Base-by-base conservation (phyloP, 169 alveolate species). In the Cryptosporidium parvum region DNA sequence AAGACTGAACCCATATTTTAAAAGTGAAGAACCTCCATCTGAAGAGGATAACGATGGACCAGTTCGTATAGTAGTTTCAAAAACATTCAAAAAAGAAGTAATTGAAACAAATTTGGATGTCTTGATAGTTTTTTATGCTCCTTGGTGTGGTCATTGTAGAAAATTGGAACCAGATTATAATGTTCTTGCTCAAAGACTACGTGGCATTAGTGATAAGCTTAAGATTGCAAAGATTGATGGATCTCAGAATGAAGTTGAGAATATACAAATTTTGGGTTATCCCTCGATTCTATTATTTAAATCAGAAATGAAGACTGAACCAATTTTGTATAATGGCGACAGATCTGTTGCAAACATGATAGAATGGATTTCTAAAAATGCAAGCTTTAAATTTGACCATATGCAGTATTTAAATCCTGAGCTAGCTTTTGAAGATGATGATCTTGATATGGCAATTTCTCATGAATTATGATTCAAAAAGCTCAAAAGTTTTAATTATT, bases 61-160 rank as follows among this genome's bases (percentile, higher is more conserved):
- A 4, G 89, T 80, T 44, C 61, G 89, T 6, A 65, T 80, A 21
- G 89, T 80, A 16, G 89, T 80, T 42, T 80, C 89, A 31, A 80
- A 59, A 37, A 80, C 89, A 3, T 80, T 80, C 70, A 37, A 80
- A 86, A 80, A 59, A 62, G 89, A 80, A 45, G 89, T 80, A 29
- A 29, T 80, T 6, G 75, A 80, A 12, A 23, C 51, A 12, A 21
- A 80, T 58, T 67, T 92, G 33, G 89, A 93, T 75, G 93, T 93
- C 9, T 87, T 95, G 35, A 93, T 95, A 67, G 94, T 94, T 84
- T 96, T 95, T 91, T 94, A 91, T 56, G 96, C 98, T 39, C 96
- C 96, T 35, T 93, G 97, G 97, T 96, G 98, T 69, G 97, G 96
- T 14, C 97, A 94, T 93, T 96, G 98, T 80, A 94, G 96, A 89